Conservation (phyloP, 805 yeast genomes). For the Ogataea pignaliae region DNA sequence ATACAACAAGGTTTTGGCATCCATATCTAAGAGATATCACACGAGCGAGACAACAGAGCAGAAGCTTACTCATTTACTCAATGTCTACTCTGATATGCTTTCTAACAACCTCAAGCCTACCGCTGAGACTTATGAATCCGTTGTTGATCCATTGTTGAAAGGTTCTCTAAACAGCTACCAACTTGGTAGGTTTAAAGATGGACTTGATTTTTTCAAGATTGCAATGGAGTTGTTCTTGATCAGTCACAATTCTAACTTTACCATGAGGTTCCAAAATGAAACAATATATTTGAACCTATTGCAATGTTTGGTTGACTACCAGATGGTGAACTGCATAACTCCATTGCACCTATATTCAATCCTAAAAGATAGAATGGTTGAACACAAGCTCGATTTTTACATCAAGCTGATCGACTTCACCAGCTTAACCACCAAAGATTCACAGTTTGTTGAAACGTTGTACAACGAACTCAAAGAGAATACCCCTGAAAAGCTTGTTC, state of each 20-base stretch:
- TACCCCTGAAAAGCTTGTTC: slow-evolving; percentile 2
- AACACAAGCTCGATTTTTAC: slow-evolving; percentile 26
- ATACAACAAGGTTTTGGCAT: slow-evolving; percentile 51
- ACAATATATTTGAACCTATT: slow-evolving; percentile 20
- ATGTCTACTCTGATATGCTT: slow-evolving; percentile 65
- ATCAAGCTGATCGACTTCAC: slow-evolving; percentile 37
- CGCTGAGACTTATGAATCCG: slow-evolving; percentile 46
- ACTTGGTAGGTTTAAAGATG: slow-evolving; percentile 34
- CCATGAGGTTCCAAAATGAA: slow-evolving; percentile 14
- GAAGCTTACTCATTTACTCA: slow-evolving; percentile 56
- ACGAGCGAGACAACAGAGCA: slow-evolving; percentile 53
- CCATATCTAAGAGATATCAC: slow-evolving; percentile 47
- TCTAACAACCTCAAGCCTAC: slow-evolving; percentile 52
- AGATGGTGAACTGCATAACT: slow-evolving; percentile 14
- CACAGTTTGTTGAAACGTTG: slow-evolving; percentile 33
- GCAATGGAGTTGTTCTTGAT: slow-evolving; percentile 42
- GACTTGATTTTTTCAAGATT: slow-evolving; percentile 44
- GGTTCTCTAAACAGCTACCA: slow-evolving; percentile 42
- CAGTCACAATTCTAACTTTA: slow-evolving; percentile 17
- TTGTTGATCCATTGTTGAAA: slow-evolving; percentile 45
- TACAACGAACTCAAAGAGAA: slow-evolving; percentile 29
- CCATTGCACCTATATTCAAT: slow-evolving; percentile 15
- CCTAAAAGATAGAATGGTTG: slow-evolving; percentile 10
- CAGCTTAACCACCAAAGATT: slow-evolving; percentile 32
- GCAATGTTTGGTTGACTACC: slow-evolving; percentile 23